Base-by-base conservation (phyloP, 2,329 filamentous ascomycete species). In the Diplodia scrobiculata region DNA sequence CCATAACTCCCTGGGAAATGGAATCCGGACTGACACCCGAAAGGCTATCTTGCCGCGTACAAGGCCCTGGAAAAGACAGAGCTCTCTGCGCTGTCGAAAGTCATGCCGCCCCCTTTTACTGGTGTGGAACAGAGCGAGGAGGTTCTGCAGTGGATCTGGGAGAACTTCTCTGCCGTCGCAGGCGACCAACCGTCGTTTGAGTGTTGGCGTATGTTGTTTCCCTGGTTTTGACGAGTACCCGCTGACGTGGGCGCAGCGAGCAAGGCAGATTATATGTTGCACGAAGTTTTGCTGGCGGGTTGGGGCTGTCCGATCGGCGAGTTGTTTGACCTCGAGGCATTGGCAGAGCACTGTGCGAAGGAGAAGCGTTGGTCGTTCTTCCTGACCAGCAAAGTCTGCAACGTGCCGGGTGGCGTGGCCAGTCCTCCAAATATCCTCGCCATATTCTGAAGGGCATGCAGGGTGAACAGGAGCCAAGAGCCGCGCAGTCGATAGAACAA, bases 161-260 rank as follows among this genome's bases (percentile, higher is more conserved):
- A 90, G 70, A 83, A 85, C 63, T 89, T 91, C 69, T 79, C 87
- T 0, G 87, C 85, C 0, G 86, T 88, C 1, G 86, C 84, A 0
- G 84, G 85, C 0, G 88, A 91, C 72, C 76, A 81, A n/a, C 83
- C 82, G 32, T 80, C 82, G 0, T 89, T 90, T 66, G 88, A 91
- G 76, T 80, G 82, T 1, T 82, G 84, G 72, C 85, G 63, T 67
- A 41, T 69, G 41, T 69, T 68, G 7, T n/a, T 10, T 2, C 13
- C 1, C 10, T n/a, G 13, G 3, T 10, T 5, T 54, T 2, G 14
- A 14, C 5, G 17, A 41, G 21, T 2, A 19, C 14, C 3, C 5
- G 13, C 50, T 65, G 50, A 38, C 66, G 2, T 66, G 62, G 32
- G 65, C 1, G 21, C 68, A 55, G 45, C 65, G 55, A 67, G 25